phyloP scores from a whole-genome alignment of 139 green algal species.

The Tetradesmus lagerheimii region DNA sequence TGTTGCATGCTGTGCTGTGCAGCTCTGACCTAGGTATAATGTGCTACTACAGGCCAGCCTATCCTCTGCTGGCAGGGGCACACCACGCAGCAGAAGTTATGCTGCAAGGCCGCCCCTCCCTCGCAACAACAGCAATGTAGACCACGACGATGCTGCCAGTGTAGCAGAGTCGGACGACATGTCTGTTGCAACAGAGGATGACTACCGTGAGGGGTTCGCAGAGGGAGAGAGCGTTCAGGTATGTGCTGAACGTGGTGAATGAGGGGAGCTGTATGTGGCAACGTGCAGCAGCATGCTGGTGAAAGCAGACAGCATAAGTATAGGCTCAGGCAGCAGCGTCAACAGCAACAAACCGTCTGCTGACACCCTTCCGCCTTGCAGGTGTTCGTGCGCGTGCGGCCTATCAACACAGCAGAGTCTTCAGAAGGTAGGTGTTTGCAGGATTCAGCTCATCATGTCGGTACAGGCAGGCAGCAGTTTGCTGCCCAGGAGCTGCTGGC shows the following conservation, averaged over 20 bases:
- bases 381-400: slow-evolving; percentile 42
- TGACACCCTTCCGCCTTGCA: neutral
- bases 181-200: slow-evolving; percentile 41
- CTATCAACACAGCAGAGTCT: slow-evolving; percentile 10
- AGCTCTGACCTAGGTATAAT: neutral
- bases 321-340: neutral
- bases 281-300: neutral
- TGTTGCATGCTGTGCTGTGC: neutral
- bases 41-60: neutral
- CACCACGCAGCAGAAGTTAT: neutral
- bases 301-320: too few species aligned
- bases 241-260: neutral
- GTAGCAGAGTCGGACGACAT: slow-evolving; percentile 43
- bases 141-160: slow-evolving; percentile 17
- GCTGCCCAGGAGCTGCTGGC: neutral
- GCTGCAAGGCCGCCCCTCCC: slow-evolving; percentile 1
- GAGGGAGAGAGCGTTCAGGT: slow-evolving; percentile 48
- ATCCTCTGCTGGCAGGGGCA: neutral
- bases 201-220: neutral
- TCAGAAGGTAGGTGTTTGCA: neutral
- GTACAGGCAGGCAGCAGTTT: neutral
- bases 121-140: slow-evolving; percentile 5
- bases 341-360: neutral
- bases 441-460: too few species aligned
- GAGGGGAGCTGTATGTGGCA: neutral